Evolutionary conservation across 2,329 filamentous ascomycete genomes (phyloP).

Genomic region (Penicillium sclerotiorum): DNA sequence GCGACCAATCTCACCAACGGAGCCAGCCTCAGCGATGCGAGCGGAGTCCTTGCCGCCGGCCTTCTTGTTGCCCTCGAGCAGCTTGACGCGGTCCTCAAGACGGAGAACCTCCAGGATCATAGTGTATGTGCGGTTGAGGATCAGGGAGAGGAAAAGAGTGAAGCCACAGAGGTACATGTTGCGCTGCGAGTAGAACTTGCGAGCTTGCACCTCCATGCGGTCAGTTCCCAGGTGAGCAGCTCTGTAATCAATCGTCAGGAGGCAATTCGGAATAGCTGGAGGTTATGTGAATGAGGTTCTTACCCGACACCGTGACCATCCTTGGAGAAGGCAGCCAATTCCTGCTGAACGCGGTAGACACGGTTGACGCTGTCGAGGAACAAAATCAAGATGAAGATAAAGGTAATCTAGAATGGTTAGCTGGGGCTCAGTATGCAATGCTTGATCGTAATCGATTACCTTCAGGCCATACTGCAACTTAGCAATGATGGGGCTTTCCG

Average conservation of each 20-base stretch:
- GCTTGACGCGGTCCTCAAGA: constrained; percentile 88
- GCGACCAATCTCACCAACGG: constrained; percentile 74
- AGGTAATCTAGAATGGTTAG: constrained; percentile 70
- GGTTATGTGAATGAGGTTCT: constrained; percentile 30
- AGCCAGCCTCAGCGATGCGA: constrained; percentile 72
- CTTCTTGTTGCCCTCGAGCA: constrained; percentile 69
- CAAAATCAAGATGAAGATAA: constrained; percentile 97
- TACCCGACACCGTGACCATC: constrained; percentile 56
- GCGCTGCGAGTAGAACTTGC: constrained; percentile 99
- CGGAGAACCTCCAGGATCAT: constrained; percentile 93
- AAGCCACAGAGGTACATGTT: constrained; percentile 99
- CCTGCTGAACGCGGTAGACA: constrained; percentile 93
- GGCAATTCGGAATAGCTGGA: neutral
- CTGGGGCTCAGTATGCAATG: neutral
- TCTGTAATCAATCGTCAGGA: constrained; percentile 47
- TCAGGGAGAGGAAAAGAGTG: constrained; percentile 96
- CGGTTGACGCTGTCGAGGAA: constrained; percentile 96
- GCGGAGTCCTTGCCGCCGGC: constrained; percentile 67
- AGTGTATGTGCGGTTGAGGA: constrained; percentile 95
- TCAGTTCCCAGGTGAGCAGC: constrained; percentile 81
- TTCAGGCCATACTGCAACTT: constrained; percentile 98
- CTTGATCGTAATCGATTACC: constrained; percentile 44
- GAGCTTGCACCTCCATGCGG: constrained; percentile 96
- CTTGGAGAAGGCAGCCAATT: constrained; percentile 74
- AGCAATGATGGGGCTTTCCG: constrained; percentile 79